phyloP scores from a whole-genome alignment of 176 grass and related monocot species.

The Musa itinerans region DNA sequence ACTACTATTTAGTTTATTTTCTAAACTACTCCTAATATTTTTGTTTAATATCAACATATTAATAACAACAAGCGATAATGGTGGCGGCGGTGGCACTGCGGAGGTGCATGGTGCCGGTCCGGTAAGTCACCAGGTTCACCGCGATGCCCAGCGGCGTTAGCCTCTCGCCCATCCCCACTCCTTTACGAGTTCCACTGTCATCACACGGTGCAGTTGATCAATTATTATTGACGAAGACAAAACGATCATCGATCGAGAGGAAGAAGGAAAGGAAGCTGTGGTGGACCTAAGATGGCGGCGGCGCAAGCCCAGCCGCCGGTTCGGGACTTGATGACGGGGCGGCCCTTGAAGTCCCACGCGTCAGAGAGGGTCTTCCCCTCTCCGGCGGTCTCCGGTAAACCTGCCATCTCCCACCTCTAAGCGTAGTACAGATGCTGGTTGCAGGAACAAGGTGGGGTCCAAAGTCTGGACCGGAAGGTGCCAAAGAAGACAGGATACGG shows the following conservation, averaged over 20 bases:
- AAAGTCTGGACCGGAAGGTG: no score
- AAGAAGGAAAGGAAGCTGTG: no score
- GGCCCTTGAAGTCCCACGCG: conserved; percentile 80
- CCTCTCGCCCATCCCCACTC: conserved; percentile 13
- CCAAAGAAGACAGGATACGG: no score
- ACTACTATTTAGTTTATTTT: no score
- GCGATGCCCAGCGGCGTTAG: conserved; percentile 19
- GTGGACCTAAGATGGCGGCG: conserved; percentile 59
- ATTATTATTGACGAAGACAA: no score
- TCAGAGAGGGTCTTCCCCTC: conserved; percentile 46
- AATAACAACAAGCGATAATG: background rate
- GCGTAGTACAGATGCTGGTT: no score
- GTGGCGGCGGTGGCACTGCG: conserved; percentile 17
- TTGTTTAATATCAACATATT: no score
- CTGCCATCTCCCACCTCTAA: no score
- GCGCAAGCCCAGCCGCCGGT: conserved; percentile 48
- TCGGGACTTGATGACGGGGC: conserved; percentile 37
- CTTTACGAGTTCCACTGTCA: background rate
- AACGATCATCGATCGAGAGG: background rate
- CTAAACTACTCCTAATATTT: no score
- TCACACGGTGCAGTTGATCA: no score
- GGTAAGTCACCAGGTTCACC: conserved; percentile 21
- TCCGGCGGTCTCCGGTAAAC: conserved; percentile 33
- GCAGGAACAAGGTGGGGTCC: no score
- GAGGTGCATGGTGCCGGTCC: conserved; percentile 18